These are phyloP conservation scores for Triglochin maritima DNA, from an alignment of 106 monocot species.

Conservation along the genomic window DNA sequence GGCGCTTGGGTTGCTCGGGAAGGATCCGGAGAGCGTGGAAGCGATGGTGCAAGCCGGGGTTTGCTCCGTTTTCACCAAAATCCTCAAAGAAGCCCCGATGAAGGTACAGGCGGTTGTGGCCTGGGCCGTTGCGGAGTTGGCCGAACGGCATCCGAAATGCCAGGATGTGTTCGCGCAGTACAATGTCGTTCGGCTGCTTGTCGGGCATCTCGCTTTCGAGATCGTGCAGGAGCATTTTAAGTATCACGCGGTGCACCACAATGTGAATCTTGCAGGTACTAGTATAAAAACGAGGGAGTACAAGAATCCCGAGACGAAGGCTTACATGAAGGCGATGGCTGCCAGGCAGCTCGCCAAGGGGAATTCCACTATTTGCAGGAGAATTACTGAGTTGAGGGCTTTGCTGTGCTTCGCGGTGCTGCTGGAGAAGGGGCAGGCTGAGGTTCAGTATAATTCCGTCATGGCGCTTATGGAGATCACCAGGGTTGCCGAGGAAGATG, in stretches of 20 bases:
- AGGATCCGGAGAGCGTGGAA: slow-evolving; percentile 11
- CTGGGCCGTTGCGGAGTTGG: slow-evolving; percentile 44
- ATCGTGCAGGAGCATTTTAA: slow-evolving; percentile 76
- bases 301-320: slow-evolving; percentile 50
- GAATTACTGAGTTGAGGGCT: slow-evolving; percentile 54
- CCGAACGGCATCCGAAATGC: slow-evolving; percentile 15
- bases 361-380: slow-evolving; percentile 56
- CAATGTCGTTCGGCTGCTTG: slow-evolving; percentile 67
- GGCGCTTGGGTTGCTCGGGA: slow-evolving; percentile 11
- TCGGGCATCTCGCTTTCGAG: slow-evolving; percentile 63
- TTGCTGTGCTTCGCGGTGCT: slow-evolving; percentile 69
- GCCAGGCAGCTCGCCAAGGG: slow-evolving; percentile 55
- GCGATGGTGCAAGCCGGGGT: slow-evolving; percentile 14
- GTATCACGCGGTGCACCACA: slow-evolving; percentile 34
- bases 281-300: slow-evolving; percentile 46
- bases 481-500: slow-evolving; percentile 47
- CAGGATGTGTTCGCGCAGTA: slow-evolving; percentile 31
- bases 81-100: slow-evolving; percentile 26
- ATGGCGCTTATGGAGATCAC: slow-evolving; percentile 91
- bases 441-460: slow-evolving; percentile 63
- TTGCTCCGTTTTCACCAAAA: slow-evolving; percentile 13
- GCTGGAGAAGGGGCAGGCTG: slow-evolving; percentile 50
- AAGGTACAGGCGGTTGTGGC: slow-evolving; percentile 19
- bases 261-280: slow-evolving; percentile 32
- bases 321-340: slow-evolving; percentile 51